phyloP scores from a whole-genome alignment of 495 filamentous ascomycete species.

The Neurospora sp. region DNA sequence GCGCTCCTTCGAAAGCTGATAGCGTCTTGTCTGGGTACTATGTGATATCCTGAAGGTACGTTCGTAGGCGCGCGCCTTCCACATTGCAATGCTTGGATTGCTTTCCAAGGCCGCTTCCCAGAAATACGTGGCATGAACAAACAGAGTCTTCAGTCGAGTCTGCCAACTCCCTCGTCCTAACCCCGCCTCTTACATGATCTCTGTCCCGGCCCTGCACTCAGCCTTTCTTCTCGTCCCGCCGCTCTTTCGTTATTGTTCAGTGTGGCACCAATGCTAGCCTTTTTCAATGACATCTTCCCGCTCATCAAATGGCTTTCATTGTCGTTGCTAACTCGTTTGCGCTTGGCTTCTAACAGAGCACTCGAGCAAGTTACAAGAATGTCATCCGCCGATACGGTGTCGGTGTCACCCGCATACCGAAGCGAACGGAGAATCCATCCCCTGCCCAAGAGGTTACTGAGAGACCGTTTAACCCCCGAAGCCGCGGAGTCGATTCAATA shows the following conservation, averaged over 20 bases:
- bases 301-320: background rate
- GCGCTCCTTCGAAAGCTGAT: conserved; percentile 1
- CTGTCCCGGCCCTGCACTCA: background rate
- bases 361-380: conserved; percentile 26
- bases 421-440: conserved; percentile 81
- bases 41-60: conserved; percentile 17
- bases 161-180: background rate
- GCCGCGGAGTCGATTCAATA: conserved; percentile 75
- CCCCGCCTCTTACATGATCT: background rate
- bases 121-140: background rate
- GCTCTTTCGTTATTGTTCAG: background rate
- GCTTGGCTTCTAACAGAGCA: conserved; percentile 8
- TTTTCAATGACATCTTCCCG: background rate
- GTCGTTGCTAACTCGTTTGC: conserved; percentile 7
- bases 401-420: conserved; percentile 54
- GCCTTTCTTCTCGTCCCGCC: background rate
- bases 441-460: conserved; percentile 75
- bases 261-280: background rate
- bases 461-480: conserved; percentile 75
- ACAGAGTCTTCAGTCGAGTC: background rate
- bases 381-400: conserved; percentile 59
- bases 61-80: conserved; percentile 1
- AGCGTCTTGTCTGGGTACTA: conserved; percentile 11
- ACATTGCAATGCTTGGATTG: background rate
- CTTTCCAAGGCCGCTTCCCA: background rate